Conservation (phyloP, 176 grass and related monocot species). For the Pharus latifolius region DNA sequence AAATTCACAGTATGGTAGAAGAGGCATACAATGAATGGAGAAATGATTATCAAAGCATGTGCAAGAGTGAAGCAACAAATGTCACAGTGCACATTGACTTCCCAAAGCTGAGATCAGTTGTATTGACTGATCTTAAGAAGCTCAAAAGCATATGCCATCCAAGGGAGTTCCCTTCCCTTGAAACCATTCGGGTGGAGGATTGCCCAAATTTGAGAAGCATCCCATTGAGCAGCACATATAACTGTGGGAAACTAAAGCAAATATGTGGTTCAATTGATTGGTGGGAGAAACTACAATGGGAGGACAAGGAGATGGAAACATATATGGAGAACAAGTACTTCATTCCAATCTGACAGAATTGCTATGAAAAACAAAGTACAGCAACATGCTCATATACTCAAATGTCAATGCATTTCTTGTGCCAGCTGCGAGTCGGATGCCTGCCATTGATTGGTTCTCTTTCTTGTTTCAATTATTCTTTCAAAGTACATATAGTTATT, state of each 20-base stretch:
- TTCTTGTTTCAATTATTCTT: no score
- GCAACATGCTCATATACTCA: no score
- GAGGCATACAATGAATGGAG: background rate
- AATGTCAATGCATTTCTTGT: no score
- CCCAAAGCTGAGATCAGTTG: slow-evolving; percentile 36
- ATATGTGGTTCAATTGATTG: slow-evolving; percentile 53
- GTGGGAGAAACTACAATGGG: slow-evolving; percentile 55
- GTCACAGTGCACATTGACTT: background rate
- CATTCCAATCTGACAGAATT: slow-evolving; percentile 23
- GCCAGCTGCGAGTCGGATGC: no score
- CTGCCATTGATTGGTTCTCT: no score
- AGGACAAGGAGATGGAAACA: background rate
- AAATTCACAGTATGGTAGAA: background rate
- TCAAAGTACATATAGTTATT: no score
- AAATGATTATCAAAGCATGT: background rate
- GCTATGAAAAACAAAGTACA: no score
- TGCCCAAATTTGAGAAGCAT: slow-evolving; percentile 44
- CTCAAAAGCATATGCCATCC: slow-evolving; percentile 42
- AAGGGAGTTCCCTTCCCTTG: slow-evolving; percentile 39
- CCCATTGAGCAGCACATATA: slow-evolving; percentile 12
- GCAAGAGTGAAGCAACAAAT: background rate
- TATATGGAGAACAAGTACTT: slow-evolving; percentile 40
- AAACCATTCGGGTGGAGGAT: slow-evolving; percentile 60
- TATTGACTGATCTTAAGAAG: slow-evolving; percentile 30
- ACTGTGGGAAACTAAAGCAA: slow-evolving; percentile 44